Evolutionary conservation across 306 rosid species (phyloP), one percentile per base, ranked within the genome.

Genomic region (Quercus engelmannii): DNA sequence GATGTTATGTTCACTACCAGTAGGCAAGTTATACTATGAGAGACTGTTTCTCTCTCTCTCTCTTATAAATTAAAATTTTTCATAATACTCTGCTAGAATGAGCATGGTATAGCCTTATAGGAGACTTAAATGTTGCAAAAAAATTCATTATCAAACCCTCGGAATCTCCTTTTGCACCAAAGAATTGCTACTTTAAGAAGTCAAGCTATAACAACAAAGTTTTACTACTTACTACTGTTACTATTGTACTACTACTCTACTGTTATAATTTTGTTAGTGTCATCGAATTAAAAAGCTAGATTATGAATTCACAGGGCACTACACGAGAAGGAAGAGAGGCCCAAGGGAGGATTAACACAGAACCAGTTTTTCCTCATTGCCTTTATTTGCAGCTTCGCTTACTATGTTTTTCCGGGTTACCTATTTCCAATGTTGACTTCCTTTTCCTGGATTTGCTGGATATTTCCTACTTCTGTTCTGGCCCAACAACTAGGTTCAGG

Each of bases 401-500:
- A 93, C 46, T 93, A 90, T 71, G 93, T 88, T 63, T 77, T 91
- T 28, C 97, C 94, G 19, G 97, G 98, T 38, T 91, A 91, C 82
- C 73, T 93, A 69, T 88, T 93, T 80, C 86, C 97, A 51, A 86
- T 89, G 92, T 80, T 93, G 73, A 83, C 94, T 12, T 93, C 93
- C 58, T 55, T 91, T 69, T 93, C 94, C 4, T 88, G 94, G 97
- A 49, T 93, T 14, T 93, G 97, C 59, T 93, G 98, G 98, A 41
- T 84, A 0, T 91, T 90, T 56, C 98, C 98, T 20, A 74, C 88
- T 68, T 90, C 98, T 14, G 69, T 91, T 57, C 46, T 90, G 20
- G 94, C 93, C 69, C 92, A 93, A 21, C 94, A 90, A 28, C 25
- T 93, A 5, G 97, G 98, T 49, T 93, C 98, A 41, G 97, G 97